Evolutionary conservation across 768 basidiomycete genomes (phyloP), one percentile per base, ranked within the genome.

Genomic region (Termitomyces sp.): DNA sequence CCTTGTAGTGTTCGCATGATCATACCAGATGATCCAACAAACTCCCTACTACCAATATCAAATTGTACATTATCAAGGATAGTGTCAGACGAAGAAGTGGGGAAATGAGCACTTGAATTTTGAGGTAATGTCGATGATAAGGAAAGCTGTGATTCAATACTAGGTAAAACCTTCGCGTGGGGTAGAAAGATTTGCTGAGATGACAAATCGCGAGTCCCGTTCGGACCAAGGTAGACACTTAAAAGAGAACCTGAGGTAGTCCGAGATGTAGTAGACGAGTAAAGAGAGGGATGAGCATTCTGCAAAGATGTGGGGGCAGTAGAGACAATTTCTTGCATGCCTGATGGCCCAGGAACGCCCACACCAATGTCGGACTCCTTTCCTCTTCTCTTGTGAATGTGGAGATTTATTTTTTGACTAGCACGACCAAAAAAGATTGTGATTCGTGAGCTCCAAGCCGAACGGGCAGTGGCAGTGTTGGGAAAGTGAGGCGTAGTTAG

Each of bases 1-100:
- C 72, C 71, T 52, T 63, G 63, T 35, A 77, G 73, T 11, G 78
- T 75, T 61, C 69, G 71, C 60, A 72, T 60, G 21, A 74, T 68
- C 46, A 57, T 59, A 59, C 50, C 66, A 31, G 59, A 56, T 37
- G 63, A 63, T 10, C 57, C 49, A 45, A 57, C 40, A 37, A 59
- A 64, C 30, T 60, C 61, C 41, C 47, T 59, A 58, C 54, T 53
- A 38, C 56, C 62, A 30, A 28, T 44, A 9, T 56, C 59, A 17
- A 55, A 47, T n/a, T 35, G 33, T 41, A 54, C 11, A 5, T 17
- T 23, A 14, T 23, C 28, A 10, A 64, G 63, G 23, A 63, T 56
- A 19, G 57, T 60, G 40, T 60, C 59, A 12, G 63, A 62, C 3
- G 63, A 62, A 19, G 58, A 50, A 30, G 61, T 61, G 38, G 60